Conservation (phyloP, 176 grass and related monocot species). For the Ensete glaucum region DNA sequence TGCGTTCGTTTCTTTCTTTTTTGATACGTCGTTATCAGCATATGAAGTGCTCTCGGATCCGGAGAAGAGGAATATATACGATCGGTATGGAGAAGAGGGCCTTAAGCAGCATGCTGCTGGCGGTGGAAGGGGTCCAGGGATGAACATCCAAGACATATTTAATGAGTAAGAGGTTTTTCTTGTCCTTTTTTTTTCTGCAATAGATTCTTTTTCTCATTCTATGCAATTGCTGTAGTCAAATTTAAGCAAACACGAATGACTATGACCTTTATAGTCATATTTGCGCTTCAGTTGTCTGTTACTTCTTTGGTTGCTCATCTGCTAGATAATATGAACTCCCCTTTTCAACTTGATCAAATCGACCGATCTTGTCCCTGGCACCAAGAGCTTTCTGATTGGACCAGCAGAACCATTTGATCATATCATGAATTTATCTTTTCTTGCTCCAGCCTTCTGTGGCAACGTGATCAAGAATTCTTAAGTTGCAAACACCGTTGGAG, state of each 20-base stretch:
- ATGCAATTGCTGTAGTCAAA: neutral
- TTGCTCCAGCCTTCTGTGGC: too few species aligned
- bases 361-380: too few species aligned
- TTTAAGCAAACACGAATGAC: neutral
- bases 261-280: too few species aligned
- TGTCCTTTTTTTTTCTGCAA: neutral
- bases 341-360: too few species aligned
- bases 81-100: conserved; percentile 86
- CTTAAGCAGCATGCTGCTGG: conserved; percentile 77
- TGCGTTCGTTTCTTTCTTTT: neutral
- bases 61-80: conserved; percentile 98
- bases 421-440: too few species aligned
- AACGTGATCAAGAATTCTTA: too few species aligned
- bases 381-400: too few species aligned
- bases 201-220: neutral
- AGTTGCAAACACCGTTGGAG: too few species aligned
- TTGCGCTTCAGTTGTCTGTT: too few species aligned
- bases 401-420: too few species aligned
- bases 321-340: too few species aligned
- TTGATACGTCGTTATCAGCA: conserved; percentile 26
- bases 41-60: conserved; percentile 84
- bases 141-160: conserved; percentile 98
- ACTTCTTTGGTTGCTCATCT: too few species aligned
- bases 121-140: conserved; percentile 51
- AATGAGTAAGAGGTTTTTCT: conserved; percentile 34